Evolutionary conservation across 495 filamentous ascomycete species (phyloP), one percentile per base, ranked within the genome.

Genomic region (Lepidopterella palustris): DNA sequence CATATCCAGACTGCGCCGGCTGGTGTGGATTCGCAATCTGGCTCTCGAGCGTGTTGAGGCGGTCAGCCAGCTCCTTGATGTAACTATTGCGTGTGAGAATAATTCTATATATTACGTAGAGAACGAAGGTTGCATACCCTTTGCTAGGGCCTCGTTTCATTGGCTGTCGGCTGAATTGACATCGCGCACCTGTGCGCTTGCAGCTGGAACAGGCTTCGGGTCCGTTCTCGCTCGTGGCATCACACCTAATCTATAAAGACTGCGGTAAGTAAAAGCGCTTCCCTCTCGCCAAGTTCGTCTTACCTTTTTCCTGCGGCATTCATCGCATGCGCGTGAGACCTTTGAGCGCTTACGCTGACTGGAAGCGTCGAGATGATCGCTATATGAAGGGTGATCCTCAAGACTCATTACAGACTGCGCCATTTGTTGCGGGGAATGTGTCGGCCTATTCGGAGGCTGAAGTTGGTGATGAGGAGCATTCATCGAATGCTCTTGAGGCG

Each of bases 61-160:
- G 80, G 63, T 96, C 92, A 29, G 92, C 90, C 1, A 97, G 80
- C 69, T 97, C 92, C 70, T 97, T 97, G 70, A 97, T 97, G 67
- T 97, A 97, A 0, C 88, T 92, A n/a, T n/a, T n/a, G 67, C 2
- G 25, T 25, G 11, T 57, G 10, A 15, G 26, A 63, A 11, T 45
- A 54, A n/a, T 39, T 5, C 26, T 23, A 9, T 1, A 32, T 5
- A 6, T 10, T 45, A 53, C 21, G 45, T 55, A 49, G 27, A 26
- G 13, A 23, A 32, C 21, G 21, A 23, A 32, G 10, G 6, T 13
- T 5, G 58, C 80, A 63, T 80, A 90, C 84, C 92, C 92, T 83
- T 97, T 97, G 66, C 89, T 95, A 4, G 92, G 92, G 5, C 92
- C 92, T 57, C 92, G 83, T 72, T 97, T 97, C 82, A 95, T 90